Evolutionary conservation across 805 yeast species (phyloP).

Genomic region (Wickerhamiella brachini): DNA sequence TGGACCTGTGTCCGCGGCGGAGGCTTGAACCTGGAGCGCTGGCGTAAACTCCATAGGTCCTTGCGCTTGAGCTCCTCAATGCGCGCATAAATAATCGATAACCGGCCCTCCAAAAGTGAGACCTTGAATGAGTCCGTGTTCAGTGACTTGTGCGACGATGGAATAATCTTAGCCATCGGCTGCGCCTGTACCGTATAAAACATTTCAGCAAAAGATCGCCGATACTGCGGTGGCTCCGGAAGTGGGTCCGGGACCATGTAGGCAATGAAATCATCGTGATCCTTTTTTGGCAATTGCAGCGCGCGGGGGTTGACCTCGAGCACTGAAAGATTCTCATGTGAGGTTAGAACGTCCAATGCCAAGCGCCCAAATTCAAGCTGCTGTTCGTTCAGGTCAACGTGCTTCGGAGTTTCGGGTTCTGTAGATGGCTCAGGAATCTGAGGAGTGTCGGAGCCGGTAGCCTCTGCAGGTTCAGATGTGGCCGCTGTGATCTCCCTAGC

Average conservation of each 20-base stretch:
- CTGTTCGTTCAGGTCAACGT: background rate
- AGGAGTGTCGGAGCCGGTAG: background rate
- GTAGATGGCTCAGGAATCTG: background rate
- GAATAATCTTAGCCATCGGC: constrained; percentile 67
- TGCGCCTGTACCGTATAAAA: constrained; percentile 79
- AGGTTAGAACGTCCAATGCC: background rate
- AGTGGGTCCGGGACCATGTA: constrained; percentile 23
- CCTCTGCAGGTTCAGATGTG: background rate
- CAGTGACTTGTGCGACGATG: constrained; percentile 74
- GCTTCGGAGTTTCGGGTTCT: background rate
- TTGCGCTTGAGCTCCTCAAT: constrained; percentile 83
- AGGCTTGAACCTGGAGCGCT: constrained; percentile 57
- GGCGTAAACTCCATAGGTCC: constrained; percentile 83
- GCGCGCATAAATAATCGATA: constrained; percentile 76
- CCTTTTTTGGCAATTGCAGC: background rate
- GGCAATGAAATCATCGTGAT: constrained; percentile 5
- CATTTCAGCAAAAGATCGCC: constrained; percentile 57
- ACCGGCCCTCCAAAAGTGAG: constrained; percentile 77
- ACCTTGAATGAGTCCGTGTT: constrained; percentile 76
- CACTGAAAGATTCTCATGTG: background rate
- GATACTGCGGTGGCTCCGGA: constrained; percentile 24
- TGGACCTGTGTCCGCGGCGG: constrained; percentile 46
- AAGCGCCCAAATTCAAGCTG: background rate
- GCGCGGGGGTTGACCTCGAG: background rate
- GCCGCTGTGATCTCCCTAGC: background rate